Base-by-base conservation (phyloP, 345 rosid genomes). In the Fremontodendron californicum region DNA sequence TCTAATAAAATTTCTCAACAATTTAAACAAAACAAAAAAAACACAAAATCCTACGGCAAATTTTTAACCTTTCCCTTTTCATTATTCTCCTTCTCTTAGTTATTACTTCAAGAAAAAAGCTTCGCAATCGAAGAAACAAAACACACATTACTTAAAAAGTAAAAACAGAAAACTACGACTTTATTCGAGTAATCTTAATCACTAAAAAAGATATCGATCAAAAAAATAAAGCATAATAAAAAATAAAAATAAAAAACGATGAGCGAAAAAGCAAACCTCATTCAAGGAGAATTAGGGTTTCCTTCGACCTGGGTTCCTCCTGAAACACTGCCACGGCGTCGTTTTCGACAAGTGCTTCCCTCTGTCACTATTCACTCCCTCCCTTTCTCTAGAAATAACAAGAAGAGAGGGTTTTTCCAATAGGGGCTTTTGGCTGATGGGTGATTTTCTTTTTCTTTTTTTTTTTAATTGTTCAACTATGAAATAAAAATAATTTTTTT, bases 341-440 rank as follows among this genome's bases (percentile, higher is more conserved):
- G 77, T 76, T 80, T 76, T 11, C 0, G 4, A 23, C 2, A 54
- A 49, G 29, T 16, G 16, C 2, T 54, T 74, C 74, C 49, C 61
- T 65, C 40, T 23, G 33, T 72, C 72, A 48, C 74, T 49, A 52
- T 71, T 71, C 43, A 33, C 49, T 37, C 71, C 9, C 66, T 48
- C 52, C 43, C 78, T 48, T 19, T 40, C n/a, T 13, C 10, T 29
- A 37, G 6, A 52, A 35, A 23, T 71, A 48, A 60, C 68, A 21
- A 13, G 16, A n/a, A 48, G 60, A 23, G 43, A 48, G 48, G 80
- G 78, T 40, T 39, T 51, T 51, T 11, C 70, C 67, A 76, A 78
- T 64, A 79, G 77, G 66, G 58, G 83, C 60, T 46, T 80, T 33
- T 3, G 67, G 63, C 63, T 48, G 29, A 15, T 21, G 19, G 2